Base-by-base conservation (phyloP, 805 yeast genomes). In the Candida cerambycidarum region DNA sequence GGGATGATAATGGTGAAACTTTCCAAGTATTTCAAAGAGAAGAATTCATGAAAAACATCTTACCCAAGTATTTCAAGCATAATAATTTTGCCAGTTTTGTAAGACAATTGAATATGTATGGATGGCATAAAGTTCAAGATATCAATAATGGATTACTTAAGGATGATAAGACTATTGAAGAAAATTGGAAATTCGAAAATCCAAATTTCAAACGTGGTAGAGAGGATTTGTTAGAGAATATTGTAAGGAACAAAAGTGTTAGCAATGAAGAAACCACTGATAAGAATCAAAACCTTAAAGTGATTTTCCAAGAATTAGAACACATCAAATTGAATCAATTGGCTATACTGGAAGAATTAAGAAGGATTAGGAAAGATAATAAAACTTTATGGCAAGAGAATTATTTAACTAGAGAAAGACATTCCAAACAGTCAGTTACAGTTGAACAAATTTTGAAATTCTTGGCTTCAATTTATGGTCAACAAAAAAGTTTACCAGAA, bases 101-200 rank as follows among this genome's bases (percentile, higher is more conserved):
- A 15, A 78, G 99, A 48, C 99, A 92, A 61, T 73, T 92, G 56
- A 92, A 92, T 65, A 92, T 93, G 99, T 93, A 93, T 61, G 99
- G 99, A 9, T 93, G 97, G 97, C 98, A 90, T 69, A 93, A 93
- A 65, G 93, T 93, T 3, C 99, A 93, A 64, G 98, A 93, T 63
- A 80, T 90, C 16, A 85, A 69, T 44, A 76, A 85, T 18, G 97
- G 95, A 2, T 76, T 90, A 4, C 65, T 82, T 45, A 73, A 54
- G 36, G 63, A 59, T 29, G 70, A 76, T 43, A 67, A 63, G 30
- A 38, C 32, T n/a, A 65, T 67, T 32, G 97, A 90, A 43, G 98
- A 93, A 56, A 76, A 81, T 42, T 84, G 90, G 86, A 95, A 89
- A 63, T 93, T 93, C 67, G 82, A 80, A 48, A 88, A 89, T 50